Evolutionary conservation across 2,329 filamentous ascomycete genomes (phyloP).

Genomic region (Cladobotryum protrusum): DNA sequence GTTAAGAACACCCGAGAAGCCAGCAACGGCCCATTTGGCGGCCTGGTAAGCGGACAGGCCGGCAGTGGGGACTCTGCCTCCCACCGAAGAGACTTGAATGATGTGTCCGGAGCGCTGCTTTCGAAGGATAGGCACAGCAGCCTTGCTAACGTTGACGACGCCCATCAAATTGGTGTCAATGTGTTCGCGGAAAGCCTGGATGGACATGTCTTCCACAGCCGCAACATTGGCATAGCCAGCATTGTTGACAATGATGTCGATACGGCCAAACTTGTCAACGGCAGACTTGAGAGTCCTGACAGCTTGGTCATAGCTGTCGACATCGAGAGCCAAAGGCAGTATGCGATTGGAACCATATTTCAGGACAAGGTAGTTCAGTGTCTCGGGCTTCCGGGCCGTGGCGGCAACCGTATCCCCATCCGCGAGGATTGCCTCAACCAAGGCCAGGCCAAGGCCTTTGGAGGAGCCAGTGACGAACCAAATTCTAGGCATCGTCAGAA

Average conservation of each 20-base stretch:
- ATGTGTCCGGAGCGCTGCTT: constrained; percentile 26
- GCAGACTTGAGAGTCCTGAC: constrained; percentile 30
- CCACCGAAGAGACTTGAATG: constrained; percentile 35
- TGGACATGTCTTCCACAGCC: constrained; percentile 45
- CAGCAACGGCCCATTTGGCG: constrained; percentile 34
- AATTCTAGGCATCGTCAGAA: constrained; percentile 11
- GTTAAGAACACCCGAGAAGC: constrained; percentile 30
- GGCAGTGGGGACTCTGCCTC: constrained; percentile 28
- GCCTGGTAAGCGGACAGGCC: constrained; percentile 31
- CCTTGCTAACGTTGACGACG: constrained; percentile 45
- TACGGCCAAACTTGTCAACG: constrained; percentile 41
- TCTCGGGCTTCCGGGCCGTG: constrained; percentile 34
- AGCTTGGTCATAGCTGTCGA: constrained; percentile 41
- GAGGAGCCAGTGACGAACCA: constrained; percentile 45
- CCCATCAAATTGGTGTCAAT: constrained; percentile 58
- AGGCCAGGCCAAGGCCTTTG: constrained; percentile 39
- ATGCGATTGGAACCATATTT: constrained; percentile 37
- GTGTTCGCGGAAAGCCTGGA: constrained; percentile 43
- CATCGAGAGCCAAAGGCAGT: constrained; percentile 45
- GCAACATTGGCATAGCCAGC: constrained; percentile 51
- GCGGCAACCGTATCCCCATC: constrained; percentile 39
- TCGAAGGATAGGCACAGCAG: constrained; percentile 30
- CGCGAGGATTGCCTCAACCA: constrained; percentile 33
- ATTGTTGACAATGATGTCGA: constrained; percentile 57
- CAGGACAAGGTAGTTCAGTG: constrained; percentile 27